phyloP scores from a whole-genome alignment of 2,329 filamentous ascomycete genomes.

The Dothistroma septosporum region DNA sequence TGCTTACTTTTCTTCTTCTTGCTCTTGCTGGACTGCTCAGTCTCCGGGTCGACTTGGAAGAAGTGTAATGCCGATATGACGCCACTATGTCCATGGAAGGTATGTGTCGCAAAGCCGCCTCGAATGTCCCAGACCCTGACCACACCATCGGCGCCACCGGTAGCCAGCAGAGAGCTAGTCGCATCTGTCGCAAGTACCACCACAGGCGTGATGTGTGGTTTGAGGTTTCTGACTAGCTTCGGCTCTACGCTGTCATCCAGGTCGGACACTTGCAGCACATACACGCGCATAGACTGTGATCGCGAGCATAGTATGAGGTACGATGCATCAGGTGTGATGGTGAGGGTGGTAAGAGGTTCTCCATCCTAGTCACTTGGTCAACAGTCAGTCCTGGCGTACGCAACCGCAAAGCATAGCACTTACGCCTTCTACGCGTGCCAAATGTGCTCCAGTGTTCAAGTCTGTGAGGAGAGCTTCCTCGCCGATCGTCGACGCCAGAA shows the following conservation, averaged over 20 bases:
- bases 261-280: constrained; percentile 61
- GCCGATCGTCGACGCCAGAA: constrained; percentile 83
- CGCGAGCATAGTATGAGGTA: constrained; percentile 89
- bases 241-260: constrained; percentile 56
- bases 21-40: constrained; percentile 26
- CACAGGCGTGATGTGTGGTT: constrained; percentile 86
- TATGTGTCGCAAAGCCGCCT: constrained; percentile 88
- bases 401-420: constrained; percentile 32
- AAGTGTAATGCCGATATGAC: constrained; percentile 88
- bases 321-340: constrained; percentile 81
- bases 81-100: constrained; percentile 87
- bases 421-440: constrained; percentile 85
- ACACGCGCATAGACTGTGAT: constrained; percentile 94
- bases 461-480: constrained; percentile 89
- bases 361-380: constrained; percentile 46
- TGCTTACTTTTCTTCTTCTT: constrained; percentile 47
- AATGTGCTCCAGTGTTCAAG: constrained; percentile 72
- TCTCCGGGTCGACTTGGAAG: constrained; percentile 57
- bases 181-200: constrained; percentile 79
- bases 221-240: constrained; percentile 72
- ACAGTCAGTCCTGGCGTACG: constrained; percentile 33
- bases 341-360: constrained; percentile 70
- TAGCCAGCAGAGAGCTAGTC: constrained; percentile 85
- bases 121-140: constrained; percentile 97
- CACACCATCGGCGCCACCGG: constrained; percentile 85